Base-by-base conservation (phyloP, 2,329 filamentous ascomycete species). In the Scedosporium minutisporum region DNA sequence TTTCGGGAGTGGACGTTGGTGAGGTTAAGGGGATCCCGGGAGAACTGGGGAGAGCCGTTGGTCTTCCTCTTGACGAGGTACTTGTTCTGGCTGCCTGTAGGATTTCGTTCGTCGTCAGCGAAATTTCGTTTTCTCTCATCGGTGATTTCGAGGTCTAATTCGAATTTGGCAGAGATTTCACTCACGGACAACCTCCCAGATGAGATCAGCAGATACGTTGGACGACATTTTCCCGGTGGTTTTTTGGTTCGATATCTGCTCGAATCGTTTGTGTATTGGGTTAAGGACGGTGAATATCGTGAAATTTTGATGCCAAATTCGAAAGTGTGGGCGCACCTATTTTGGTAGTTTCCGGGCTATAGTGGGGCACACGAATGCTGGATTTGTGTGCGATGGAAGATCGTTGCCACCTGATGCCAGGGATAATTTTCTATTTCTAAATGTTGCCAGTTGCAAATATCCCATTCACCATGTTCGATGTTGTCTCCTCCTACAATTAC, bases 101-200 rank as follows among this genome's bases (percentile, higher is more conserved):
- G n/a, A 48, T 38, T 38, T 27, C 59, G 10, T 38, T 18, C 21
- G 42, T 21, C 51, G 61, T 65, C 58, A 65, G 63, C 42, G 33
- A 38, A 38, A 64, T 46, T 58, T 55, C 44, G 21, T 25, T 12
- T 25, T 7, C 16, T 48, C 3, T 48, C 9, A 21, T 18, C 9
- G 16, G 1, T 48, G 16, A 55, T 63, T 48, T 61, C 21, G 25
- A n/a, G 51, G 23, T 16, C 23, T 55, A 3, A 12, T 23, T 23
- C 4, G 6, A 25, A 27, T 23, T 42, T 51, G 33, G 14, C 51
- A 14, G 41, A 29, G 41, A 27, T 46, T 46, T 48, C 86, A 92
- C 92, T 79, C 87, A 97, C 93, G 91, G 84, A 88, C 87, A 78
- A 96, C 82, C 86, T 93, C 89, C 93, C 93, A 97, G 84, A 96